Conservation (phyloP, 805 yeast genomes). For the Kazachstania taianensis region DNA sequence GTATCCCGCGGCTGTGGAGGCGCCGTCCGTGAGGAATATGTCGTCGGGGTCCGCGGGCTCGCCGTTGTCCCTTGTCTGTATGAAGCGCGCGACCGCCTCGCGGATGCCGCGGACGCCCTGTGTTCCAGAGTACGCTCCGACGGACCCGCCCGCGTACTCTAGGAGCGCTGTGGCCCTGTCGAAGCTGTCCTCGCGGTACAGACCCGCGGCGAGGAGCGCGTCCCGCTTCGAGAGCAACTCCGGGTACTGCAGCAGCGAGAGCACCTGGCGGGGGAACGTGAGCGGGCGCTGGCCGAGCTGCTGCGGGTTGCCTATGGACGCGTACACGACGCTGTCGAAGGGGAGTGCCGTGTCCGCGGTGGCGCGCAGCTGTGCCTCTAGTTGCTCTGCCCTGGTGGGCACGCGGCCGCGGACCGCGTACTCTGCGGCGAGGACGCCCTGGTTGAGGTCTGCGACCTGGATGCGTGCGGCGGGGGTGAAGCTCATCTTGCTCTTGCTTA, state of each 20-base stretch:
- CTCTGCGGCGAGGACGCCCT: constrained; percentile 67
- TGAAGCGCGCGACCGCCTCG: constrained; percentile 69
- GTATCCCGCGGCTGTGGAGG: constrained; percentile 85
- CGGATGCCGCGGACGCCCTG: constrained; percentile 75
- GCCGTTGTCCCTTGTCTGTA: constrained; percentile 73
- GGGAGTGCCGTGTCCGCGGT: constrained; percentile 61
- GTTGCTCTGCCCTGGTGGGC: constrained; percentile 83
- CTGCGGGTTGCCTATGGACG: constrained; percentile 96
- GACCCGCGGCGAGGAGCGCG: constrained; percentile 8
- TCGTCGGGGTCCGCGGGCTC: constrained; percentile 52
- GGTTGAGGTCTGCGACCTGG: constrained; percentile 68
- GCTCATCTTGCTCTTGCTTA: too few species aligned
- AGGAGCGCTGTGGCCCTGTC: constrained; percentile 58
- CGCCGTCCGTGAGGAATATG: constrained; percentile 85
- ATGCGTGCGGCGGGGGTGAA: too few species aligned
- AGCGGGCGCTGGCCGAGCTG: constrained; percentile 89
- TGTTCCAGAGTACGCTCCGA: constrained; percentile 92
- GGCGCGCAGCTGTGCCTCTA: constrained; percentile 43
- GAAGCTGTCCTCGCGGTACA: constrained; percentile 56
- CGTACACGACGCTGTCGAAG: constrained; percentile 65
- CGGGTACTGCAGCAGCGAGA: constrained; percentile 81
- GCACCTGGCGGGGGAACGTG: constrained; percentile 84
- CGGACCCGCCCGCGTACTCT: constrained; percentile 54
- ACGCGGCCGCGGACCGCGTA: constrained; percentile 96
- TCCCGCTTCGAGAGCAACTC: constrained; percentile 36